Percentiles rank a stretch among this genome's conserved stretches.
These are phyloP conservation scores for Coniella vitis DNA, from an alignment of 2,329 filamentous ascomycete genomes.

Conservation along the genomic window DNA sequence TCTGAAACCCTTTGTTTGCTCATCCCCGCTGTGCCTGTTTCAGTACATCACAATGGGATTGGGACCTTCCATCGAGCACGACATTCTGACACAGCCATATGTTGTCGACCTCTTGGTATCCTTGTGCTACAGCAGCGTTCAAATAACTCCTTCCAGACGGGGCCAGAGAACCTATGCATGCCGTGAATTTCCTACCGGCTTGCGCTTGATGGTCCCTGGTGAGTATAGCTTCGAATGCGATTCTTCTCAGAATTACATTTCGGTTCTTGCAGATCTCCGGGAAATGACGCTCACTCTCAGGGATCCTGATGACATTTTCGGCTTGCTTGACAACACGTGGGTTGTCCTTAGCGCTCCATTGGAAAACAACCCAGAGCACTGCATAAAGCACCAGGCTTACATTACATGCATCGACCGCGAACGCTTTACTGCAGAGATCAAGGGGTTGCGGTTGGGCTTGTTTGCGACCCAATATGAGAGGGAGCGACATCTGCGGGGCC, in stretches of 20 bases:
- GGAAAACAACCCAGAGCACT: neutral
- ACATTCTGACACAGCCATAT: constrained; percentile 69
- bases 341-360: too few species aligned
- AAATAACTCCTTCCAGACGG: neutral
- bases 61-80: constrained; percentile 77
- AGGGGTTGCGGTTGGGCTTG: neutral
- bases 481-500: neutral
- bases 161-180: constrained; percentile 27
- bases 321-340: constrained; percentile 10
- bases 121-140: constrained; percentile 63
- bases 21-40: constrained; percentile 67
- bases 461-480: too few species aligned
- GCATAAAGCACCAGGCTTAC: neutral
- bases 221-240: neutral
- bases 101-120: constrained; percentile 81
- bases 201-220: constrained; percentile 29
- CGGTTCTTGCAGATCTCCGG: constrained; percentile 12
- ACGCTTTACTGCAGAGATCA: neutral
- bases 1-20: constrained; percentile 75
- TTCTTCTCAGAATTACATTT: neutral
- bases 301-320: neutral
- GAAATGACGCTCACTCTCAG: neutral
- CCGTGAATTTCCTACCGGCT: constrained; percentile 37
- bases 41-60: constrained; percentile 86
- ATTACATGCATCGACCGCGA: constrained; percentile 2